A percentile compares a stretch with the other conserved stretches of the same genome.
Evolutionary conservation across 1,139 yeast species (phyloP).

Genomic region (Nakaseomyces uthaithaninus): DNA sequence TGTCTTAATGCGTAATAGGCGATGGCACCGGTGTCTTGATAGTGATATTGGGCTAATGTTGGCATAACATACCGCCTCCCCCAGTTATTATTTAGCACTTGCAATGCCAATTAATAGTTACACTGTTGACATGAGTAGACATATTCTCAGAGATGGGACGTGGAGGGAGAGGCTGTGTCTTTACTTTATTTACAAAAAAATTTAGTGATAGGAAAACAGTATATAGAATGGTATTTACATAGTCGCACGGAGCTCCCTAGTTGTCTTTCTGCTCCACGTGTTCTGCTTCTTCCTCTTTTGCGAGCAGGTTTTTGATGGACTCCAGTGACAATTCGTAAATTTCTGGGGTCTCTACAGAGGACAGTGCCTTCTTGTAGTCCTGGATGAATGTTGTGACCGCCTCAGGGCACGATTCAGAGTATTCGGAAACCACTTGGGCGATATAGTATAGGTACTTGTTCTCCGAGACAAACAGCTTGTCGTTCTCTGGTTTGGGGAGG

Average conservation of each 20-base stretch:
- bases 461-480: conserved; percentile 14
- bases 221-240: background rate
- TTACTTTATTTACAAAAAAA: background rate
- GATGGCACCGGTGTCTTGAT: too few relatives aligned
- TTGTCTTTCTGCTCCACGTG: background rate
- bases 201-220: background rate
- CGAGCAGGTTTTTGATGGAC: conserved; percentile 7
- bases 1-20: too few relatives aligned
- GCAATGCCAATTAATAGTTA: too few relatives aligned
- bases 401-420: conserved; percentile 22
- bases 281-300: background rate
- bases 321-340: conserved; percentile 18
- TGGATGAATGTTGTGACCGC: conserved; percentile 19
- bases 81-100: too few relatives aligned
- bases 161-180: too few relatives aligned
- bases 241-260: background rate
- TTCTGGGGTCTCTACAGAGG: conserved; percentile 15
- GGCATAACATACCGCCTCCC: too few relatives aligned
- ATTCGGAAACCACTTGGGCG: conserved; percentile 22
- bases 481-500: conserved; percentile 11
- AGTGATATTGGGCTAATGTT: too few relatives aligned
- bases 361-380: conserved; percentile 15
- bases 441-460: conserved; percentile 23
- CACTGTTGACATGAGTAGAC: too few relatives aligned
- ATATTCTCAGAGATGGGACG: too few relatives aligned